phyloP scores from a whole-genome alignment of 106 monocot genomes.

The Dendrobium huoshanense region DNA sequence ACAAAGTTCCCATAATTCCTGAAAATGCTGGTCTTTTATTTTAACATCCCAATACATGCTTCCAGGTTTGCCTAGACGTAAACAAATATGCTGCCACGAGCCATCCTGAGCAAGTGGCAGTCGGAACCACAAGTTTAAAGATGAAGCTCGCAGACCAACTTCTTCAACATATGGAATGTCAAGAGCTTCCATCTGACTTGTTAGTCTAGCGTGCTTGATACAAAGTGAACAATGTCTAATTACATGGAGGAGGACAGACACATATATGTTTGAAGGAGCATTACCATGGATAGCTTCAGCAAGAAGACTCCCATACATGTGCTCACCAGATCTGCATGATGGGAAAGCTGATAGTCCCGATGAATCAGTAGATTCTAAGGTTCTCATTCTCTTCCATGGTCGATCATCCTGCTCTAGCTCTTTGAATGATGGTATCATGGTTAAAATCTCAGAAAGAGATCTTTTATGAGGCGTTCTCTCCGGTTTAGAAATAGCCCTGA shows the following conservation, averaged over 20 bases:
- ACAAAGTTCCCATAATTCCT: conserved; percentile 81
- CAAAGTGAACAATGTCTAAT: conserved; percentile 88
- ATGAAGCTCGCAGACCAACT: conserved; percentile 54
- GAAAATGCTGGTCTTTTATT: conserved; percentile 84
- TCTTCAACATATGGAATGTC: conserved; percentile 97
- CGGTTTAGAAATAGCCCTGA: conserved; percentile 21
- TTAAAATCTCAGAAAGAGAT: conserved; percentile 51
- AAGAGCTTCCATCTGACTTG: conserved; percentile 93
- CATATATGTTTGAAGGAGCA: conserved; percentile 56
- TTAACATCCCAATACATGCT: conserved; percentile 96
- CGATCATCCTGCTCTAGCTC: conserved; percentile 19
- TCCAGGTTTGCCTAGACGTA: conserved; percentile 89
- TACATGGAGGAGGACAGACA: conserved; percentile 73
- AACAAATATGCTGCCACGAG: conserved; percentile 81
- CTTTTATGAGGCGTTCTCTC: conserved; percentile 40
- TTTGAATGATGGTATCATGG: conserved; percentile 45
- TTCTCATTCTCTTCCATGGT: conserved; percentile 52
- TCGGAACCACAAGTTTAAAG: conserved; percentile 81
- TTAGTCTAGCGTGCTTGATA: conserved; percentile 90
- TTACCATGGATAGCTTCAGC: conserved; percentile 50
- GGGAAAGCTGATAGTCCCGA: conserved; percentile 17
- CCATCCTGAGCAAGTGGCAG: conserved; percentile 78
- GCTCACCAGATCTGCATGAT: conserved; percentile 23
- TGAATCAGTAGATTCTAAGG: conserved; percentile 24
- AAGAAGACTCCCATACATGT: conserved; percentile 52